Evolutionary conservation across 306 rosid species (phyloP), one percentile per base, ranked within the genome.

Genomic region (Morella rubra): DNA sequence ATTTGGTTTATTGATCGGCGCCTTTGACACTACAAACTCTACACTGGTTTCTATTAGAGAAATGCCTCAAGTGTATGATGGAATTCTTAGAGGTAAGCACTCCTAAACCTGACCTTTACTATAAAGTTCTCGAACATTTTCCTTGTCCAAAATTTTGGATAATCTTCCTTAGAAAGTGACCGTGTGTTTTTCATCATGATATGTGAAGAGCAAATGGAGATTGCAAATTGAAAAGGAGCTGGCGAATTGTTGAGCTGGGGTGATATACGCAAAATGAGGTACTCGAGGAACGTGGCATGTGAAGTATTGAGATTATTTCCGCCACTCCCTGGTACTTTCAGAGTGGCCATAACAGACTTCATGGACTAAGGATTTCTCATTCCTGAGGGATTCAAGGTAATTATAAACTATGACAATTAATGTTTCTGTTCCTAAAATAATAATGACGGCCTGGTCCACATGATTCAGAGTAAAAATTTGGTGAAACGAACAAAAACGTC

Each of bases 341-440:
- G 84, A 69, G 88, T 72, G 80, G 84, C 73, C 0, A 32, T 41
- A 40, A 53, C 81, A 20, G 84, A 85, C 71, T 66, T 85, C 75
- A 52, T 72, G 19, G 79, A 32, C 54, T 77, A 59, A 68, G 81
- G 80, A 4, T 81, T 79, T 14, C 75, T 80, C 8, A 79, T 85
- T 81, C 88, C 88, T 69, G 81, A 85, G 55, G 88, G 88, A 0
- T 85, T 84, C 81, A 79, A 85, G 88, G 88, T 85, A 74, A 32
- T 44, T 18, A 47, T 47, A 47, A 71, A 27, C 46, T 22, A 47
- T 47, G 13, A 47, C 52, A 47, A 47, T 47, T 47, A 47, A 1
- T 11, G 15, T 4, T 1, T 47, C 2, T 8, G 13, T 47, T 5
- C 9, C 6, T 45, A 47, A 47, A 8, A 47, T 47, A 47, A 11